Percentiles rank a stretch among this genome's conserved stretches.
phyloP scores from a whole-genome alignment of 2,329 filamentous ascomycete genomes.

The Colletotrichum simmondsii region DNA sequence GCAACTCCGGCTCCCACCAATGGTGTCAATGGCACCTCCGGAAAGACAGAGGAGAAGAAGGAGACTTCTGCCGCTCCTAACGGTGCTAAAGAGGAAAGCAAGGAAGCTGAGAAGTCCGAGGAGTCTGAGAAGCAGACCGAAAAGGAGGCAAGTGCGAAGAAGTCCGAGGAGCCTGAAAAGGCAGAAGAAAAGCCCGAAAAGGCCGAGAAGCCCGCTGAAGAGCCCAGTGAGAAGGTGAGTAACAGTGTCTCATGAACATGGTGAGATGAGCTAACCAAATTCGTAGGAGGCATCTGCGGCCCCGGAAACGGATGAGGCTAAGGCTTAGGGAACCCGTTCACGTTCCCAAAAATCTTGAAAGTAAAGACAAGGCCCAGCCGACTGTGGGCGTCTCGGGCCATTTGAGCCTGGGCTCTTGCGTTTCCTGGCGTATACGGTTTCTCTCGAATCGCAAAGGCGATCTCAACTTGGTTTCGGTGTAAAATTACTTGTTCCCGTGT shows the following conservation, averaged over 20 bases:
- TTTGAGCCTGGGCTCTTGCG: conserved; percentile 23
- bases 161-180: conserved; percentile 47
- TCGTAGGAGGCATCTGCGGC: conserved; percentile 39
- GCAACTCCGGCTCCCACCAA: conserved; percentile 47
- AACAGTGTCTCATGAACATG: background rate
- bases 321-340: conserved; percentile 42
- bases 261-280: conserved; percentile 2
- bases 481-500: conserved; percentile 29
- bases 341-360: conserved; percentile 9
- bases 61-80: conserved; percentile 45
- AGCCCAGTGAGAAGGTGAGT: conserved; percentile 49
- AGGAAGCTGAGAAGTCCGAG: conserved; percentile 50
- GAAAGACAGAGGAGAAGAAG: conserved; percentile 51
- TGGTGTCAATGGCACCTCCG: conserved; percentile 59
- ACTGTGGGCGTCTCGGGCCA: conserved; percentile 14
- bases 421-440: conserved; percentile 36
- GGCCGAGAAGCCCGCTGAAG: conserved; percentile 33
- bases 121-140: conserved; percentile 51
- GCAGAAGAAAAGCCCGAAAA: conserved; percentile 42
- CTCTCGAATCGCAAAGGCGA: conserved; percentile 29
- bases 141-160: conserved; percentile 48
- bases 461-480: conserved; percentile 32
- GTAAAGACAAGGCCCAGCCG: conserved; percentile 22
- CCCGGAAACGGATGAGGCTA: conserved; percentile 49
- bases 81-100: conserved; percentile 52